phyloP scores from a whole-genome alignment of 306 rosid genomes.

The Datisca glomerata region DNA sequence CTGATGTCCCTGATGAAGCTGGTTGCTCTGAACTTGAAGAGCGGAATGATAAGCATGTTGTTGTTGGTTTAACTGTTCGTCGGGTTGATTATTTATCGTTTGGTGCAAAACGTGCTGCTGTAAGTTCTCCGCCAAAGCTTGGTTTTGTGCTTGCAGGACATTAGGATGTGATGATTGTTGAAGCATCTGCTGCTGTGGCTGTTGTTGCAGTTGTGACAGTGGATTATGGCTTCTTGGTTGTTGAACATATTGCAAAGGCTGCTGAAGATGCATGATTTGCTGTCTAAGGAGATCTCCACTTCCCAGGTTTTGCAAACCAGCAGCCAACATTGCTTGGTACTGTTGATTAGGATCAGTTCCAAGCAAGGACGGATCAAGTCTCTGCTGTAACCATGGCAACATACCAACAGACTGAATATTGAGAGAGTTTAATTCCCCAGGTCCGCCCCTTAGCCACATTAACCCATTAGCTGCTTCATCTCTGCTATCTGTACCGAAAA shows the following conservation, averaged over 20 bases:
- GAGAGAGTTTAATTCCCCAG: constrained; percentile 53
- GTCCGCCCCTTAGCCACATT: constrained; percentile 70
- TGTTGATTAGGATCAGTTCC: constrained; percentile 62
- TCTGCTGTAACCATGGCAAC: constrained; percentile 81
- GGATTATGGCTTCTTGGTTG: constrained; percentile 45
- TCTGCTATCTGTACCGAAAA: constrained; percentile 54
- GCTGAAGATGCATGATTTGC: constrained; percentile 65
- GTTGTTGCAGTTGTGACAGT: constrained; percentile 54
- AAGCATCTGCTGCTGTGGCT: constrained; percentile 24
- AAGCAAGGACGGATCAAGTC: constrained; percentile 47
- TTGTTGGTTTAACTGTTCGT: constrained; percentile 38
- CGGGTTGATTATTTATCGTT: constrained; percentile 34
- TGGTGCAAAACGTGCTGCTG: constrained; percentile 54
- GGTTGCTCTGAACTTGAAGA: constrained; percentile 41
- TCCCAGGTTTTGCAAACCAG: constrained; percentile 57
- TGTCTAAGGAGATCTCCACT: constrained; percentile 58
- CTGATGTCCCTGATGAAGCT: constrained; percentile 57
- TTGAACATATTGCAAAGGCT: constrained; percentile 57
- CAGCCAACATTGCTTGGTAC: constrained; percentile 66
- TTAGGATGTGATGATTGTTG: constrained; percentile 41
- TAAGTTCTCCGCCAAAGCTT: constrained; percentile 35
- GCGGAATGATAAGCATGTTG: constrained; percentile 41
- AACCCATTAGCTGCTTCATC: constrained; percentile 58
- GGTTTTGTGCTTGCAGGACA: constrained; percentile 46
- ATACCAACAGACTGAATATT: constrained; percentile 58